Evolutionary conservation across 2,329 filamentous ascomycete genomes (phyloP), one percentile per base, ranked within the genome.

Genomic region (Tolypocladium album): DNA sequence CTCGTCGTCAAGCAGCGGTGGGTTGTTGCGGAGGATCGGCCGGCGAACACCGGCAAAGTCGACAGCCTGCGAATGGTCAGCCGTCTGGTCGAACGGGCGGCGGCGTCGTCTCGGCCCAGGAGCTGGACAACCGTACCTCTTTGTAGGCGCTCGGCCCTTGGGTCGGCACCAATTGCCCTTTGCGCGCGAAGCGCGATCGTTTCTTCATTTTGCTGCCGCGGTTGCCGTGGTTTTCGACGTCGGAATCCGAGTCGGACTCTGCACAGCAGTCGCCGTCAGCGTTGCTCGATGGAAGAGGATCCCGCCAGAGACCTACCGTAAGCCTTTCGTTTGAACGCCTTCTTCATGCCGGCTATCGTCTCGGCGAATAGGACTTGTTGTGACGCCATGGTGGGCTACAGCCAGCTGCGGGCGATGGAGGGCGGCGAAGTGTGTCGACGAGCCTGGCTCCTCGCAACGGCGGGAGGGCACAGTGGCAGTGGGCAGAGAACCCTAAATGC

Each of bases 121-220:
- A n/a, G n/a, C n/a, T n/a, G n/a, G n/a, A n/a, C n/a, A n/a, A n/a
- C 42, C 79, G 62, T 72, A 88, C 89, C 81, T 89, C 86, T 73
- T 84, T 88, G 75, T 91, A 90, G 15, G 84, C 82, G 65, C 85
- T 81, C 52, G 86, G 84, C 3, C 87, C 88, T 36, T 80, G 81
- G 0, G 85, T 82, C 34, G 84, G 81, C 52, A 88, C 84, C 63
- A 92, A 78, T 67, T 87, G 85, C 61, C 88, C 88, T 68, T 86
- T 80, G 66, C 84, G 86, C 55, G 88, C 82, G 69, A 89, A 89
- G 66, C 85, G 82, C 53, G 89, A 86, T 67, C 85, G 82, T 72
- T 85, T 88, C 78, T 92, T 90, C 55, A 93, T 79, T 71, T 92
- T 93, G 73, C 90, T 85, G 62, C 88, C 88, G 69, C 89, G 86